Conservation (phyloP, 257 asterid genomes). For the Capsicum rhomboideum region DNA sequence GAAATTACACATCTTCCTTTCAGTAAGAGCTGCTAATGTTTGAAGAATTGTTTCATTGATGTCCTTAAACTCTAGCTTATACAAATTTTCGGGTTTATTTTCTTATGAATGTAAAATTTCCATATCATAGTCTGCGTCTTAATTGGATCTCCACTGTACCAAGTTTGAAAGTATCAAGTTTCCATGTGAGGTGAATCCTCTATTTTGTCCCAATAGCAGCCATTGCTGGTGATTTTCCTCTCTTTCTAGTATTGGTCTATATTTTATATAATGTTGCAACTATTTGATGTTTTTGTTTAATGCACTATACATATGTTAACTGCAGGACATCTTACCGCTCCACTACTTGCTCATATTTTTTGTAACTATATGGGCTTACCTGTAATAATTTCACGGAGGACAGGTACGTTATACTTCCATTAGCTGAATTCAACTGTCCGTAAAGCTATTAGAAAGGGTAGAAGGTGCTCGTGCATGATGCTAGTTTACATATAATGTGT, state of each 20-base stretch:
- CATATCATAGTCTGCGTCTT: background rate
- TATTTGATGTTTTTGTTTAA: background rate
- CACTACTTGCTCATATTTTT: conserved; percentile 80
- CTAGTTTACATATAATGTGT: background rate
- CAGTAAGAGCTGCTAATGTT: background rate
- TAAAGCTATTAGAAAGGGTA: background rate
- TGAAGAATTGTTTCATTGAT: background rate
- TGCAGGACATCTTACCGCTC: conserved; percentile 77
- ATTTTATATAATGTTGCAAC: background rate
- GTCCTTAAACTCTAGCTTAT: background rate
- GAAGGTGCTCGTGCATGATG: background rate
- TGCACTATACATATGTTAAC: background rate
- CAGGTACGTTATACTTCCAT: conserved; percentile 38
- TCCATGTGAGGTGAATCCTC: background rate
- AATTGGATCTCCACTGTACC: background rate
- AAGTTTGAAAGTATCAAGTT: background rate
- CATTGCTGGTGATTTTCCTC: background rate
- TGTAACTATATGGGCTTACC: conserved; percentile 98
- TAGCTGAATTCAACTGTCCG: background rate
- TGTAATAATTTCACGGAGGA: conserved; percentile 37
- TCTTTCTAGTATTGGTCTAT: background rate
- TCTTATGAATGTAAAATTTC: background rate
- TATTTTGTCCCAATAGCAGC: background rate
- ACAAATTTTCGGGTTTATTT: background rate
- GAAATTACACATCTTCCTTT: background rate